Conservation (phyloP, 2,329 filamentous ascomycete species). For the Ophiosphaerella herpotricha region DNA sequence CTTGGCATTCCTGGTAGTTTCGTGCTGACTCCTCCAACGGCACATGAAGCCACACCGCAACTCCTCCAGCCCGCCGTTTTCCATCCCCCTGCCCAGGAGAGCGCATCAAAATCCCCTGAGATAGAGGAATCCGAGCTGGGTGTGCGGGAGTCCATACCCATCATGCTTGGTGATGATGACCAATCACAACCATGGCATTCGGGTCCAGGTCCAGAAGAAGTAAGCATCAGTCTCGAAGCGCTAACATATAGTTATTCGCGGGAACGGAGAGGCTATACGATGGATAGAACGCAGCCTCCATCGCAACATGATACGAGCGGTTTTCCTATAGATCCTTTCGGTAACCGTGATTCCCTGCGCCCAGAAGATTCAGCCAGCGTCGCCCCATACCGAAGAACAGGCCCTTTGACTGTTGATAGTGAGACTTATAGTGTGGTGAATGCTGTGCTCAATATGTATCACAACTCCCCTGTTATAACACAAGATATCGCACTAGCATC, state of each 20-base stretch:
- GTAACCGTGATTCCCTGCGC: slow-evolving; percentile 39
- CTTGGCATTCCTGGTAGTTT: slow-evolving; percentile 69
- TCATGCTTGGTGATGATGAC: slow-evolving; percentile 55
- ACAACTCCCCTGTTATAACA: slow-evolving; percentile 43
- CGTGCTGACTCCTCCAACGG: slow-evolving; percentile 45
- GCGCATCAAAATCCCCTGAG: slow-evolving; percentile 15
- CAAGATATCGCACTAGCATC: slow-evolving; percentile 47
- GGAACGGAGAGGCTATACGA: slow-evolving; percentile 16
- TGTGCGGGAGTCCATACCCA: slow-evolving; percentile 60
- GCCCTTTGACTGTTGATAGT: slow-evolving; percentile 43
- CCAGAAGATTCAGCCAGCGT: slow-evolving; percentile 48
- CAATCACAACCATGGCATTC: slow-evolving; percentile 15
- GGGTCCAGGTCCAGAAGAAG: slow-evolving; percentile 5
- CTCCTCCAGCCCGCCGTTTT: slow-evolving; percentile 38
- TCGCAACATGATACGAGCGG: slow-evolving; percentile 39
- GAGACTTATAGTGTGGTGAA: slow-evolving; percentile 52
- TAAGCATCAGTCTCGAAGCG: slow-evolving; percentile 17
- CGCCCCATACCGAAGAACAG: slow-evolving; percentile 36
- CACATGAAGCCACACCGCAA: slow-evolving; percentile 22
- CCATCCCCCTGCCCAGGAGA: slow-evolving; percentile 18
- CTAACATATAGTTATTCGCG: slow-evolving; percentile 17
- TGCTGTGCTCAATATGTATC: slow-evolving; percentile 48
- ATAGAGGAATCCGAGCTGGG: slow-evolving; percentile 52
- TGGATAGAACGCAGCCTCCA: slow-evolving; percentile 9
- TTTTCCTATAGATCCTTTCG: slow-evolving; percentile 37